Conservation (phyloP, 2,329 filamentous ascomycete genomes). For the Epichloe aotearoae region DNA sequence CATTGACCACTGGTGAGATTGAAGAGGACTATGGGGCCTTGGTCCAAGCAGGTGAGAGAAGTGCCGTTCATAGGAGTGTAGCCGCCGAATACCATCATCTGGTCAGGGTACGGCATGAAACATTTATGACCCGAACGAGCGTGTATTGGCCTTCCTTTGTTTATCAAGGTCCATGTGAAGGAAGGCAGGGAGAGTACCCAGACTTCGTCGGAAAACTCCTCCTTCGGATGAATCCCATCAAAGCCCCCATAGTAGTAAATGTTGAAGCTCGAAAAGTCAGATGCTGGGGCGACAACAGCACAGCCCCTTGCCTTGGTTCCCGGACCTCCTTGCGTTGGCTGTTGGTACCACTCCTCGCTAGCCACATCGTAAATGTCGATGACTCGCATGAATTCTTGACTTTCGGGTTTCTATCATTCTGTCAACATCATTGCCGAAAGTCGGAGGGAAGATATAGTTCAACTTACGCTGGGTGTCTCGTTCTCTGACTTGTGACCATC, state of each 20-base stretch:
- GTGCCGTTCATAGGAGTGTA: constrained; percentile 27
- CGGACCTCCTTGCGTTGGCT: constrained; percentile 48
- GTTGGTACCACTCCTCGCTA: constrained; percentile 52
- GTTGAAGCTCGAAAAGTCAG: constrained; percentile 62
- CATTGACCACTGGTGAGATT: constrained; percentile 59
- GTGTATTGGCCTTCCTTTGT: constrained; percentile 32
- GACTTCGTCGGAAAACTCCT: constrained; percentile 48
- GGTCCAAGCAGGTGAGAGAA: constrained; percentile 31
- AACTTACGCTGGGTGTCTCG: constrained; percentile 20
- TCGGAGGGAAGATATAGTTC: background rate
- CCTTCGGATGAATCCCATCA: constrained; percentile 30
- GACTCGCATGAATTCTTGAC: constrained; percentile 55
- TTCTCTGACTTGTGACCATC: constrained; percentile 15
- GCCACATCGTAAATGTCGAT: constrained; percentile 71
- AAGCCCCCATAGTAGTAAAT: constrained; percentile 80
- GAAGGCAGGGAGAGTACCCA: constrained; percentile 75
- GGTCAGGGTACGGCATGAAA: constrained; percentile 61
- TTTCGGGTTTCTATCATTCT: constrained; percentile 39
- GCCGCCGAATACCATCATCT: constrained; percentile 69
- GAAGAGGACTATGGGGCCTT: constrained; percentile 50
- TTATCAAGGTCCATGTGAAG: constrained; percentile 60
- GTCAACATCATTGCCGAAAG: constrained; percentile 2
- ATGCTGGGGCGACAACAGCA: constrained; percentile 57
- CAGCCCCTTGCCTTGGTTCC: constrained; percentile 54
- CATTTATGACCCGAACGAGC: constrained; percentile 63